Evolutionary conservation across 108 stramenopile genomes (phyloP), one percentile per base, ranked within the genome.

Genomic region (Seminavis robusta): DNA sequence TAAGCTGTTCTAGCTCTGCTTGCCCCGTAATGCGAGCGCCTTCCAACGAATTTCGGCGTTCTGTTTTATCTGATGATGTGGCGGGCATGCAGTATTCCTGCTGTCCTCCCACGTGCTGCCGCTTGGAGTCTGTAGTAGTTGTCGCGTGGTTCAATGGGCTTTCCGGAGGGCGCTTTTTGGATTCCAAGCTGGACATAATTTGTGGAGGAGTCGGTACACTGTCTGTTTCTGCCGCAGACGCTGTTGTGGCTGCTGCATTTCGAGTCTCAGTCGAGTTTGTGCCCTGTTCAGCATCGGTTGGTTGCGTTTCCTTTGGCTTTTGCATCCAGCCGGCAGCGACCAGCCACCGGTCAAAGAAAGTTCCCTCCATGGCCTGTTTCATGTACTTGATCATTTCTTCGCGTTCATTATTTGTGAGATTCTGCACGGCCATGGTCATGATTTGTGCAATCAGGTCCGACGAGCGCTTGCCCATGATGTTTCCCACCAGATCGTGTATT

Each of bases 371-470:
- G 36, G 88, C 86, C 50, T 88, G 84, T 52, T 90, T 92, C 90
- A 95, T 88, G 66, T 90, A 86, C 4, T 61, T 62, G 24, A 92
- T 75, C 94, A 95, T 95, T 47, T 95, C 84, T 46, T 74, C 72
- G 51, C 81, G 59, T 33, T 91, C 90, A 8, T 65, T 60, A 32
- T 71, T 79, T 21, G 78, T 69, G 10, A 97, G 73, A 61, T 86
- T 92, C 40, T 92, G 89, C 6, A 95, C 88, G 8, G 94, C 90
- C 93, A 97, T 93, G 45, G 82, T 83, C 81, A 97, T 63, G 8
- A 97, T 94, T 47, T 91, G 75, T 30, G 81, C 83, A 71, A 92
- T 92, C 39, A 76, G 79, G 33, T 92, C 90, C 0, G 81, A 76
- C 0, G 76, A 76, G 11, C 94, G 65, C 47, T 90, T 85, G 11